Evolutionary conservation across 83 land plant genomes (phyloP).

Genomic region (Picea engelmannii): DNA sequence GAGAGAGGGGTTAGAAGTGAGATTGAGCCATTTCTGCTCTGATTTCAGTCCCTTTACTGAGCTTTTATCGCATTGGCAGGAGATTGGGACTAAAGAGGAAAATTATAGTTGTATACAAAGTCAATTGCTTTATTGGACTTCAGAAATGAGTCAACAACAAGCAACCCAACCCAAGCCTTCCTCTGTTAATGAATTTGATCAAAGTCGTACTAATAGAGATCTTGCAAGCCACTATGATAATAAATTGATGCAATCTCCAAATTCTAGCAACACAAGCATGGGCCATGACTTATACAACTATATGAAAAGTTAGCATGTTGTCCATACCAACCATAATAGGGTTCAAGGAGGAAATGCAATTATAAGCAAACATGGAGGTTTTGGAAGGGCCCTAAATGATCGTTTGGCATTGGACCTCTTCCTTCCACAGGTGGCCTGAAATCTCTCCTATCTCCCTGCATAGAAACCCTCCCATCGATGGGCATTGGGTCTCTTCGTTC

Average conservation of each 20-base stretch:
- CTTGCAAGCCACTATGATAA: constrained; percentile 29
- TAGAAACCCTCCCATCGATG: background rate
- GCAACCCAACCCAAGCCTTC: constrained; percentile 31
- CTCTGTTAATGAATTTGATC: constrained; percentile 42
- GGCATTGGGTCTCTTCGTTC: constrained; percentile 1
- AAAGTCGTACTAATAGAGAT: constrained; percentile 46
- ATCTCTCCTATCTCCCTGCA: too few species aligned
- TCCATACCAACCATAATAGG: background rate
- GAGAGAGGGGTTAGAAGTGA: too few species aligned
- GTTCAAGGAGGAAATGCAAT: background rate
- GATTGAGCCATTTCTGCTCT: too few species aligned
- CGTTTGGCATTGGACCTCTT: constrained; percentile 18
- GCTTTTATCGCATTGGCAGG: background rate
- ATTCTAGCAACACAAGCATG: constrained; percentile 32
- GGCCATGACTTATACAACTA: background rate
- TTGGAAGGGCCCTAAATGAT: constrained; percentile 31
- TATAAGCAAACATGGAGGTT: constrained; percentile 31
- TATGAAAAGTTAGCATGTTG: background rate
- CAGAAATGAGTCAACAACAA: constrained; percentile 49
- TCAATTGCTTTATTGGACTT: background rate
- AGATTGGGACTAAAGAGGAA: background rate
- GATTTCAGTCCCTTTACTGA: too few species aligned
- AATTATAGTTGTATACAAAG: background rate
- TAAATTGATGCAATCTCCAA: constrained; percentile 34
- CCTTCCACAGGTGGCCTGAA: too few species aligned